Evolutionary conservation across 495 filamentous ascomycete genomes (phyloP), one percentile per base, ranked within the genome.

Genomic region (Neurospora sp.): DNA sequence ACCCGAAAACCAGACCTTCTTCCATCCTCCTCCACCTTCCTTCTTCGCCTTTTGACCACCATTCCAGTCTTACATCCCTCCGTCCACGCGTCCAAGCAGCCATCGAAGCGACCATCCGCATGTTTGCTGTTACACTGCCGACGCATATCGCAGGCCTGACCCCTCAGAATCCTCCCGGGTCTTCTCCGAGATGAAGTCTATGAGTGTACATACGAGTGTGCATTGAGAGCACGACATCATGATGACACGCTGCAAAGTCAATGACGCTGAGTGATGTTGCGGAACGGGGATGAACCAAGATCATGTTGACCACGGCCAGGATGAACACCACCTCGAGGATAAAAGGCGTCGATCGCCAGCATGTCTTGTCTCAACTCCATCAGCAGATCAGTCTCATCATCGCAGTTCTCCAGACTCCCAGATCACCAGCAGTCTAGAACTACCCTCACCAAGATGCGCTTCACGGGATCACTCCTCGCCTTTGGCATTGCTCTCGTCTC

Each of bases 381-480:
- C 53, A 65, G 53, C 14, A 65, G 14, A 35, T 35, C 27, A 65
- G 3, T 17, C 27, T 1, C 27, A 17, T 44, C 41, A 44, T 17
- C 53, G 35, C 53, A 35, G 53, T 35, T 71, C n/a, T 38, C 71
- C 37, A 48, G 27, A 37, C 68, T 37, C 59, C 22, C 9, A 45
- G 12, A 72, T 41, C 35, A 40, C 4, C 16, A 12, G 40, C 22
- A 61, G 48, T 31, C 53, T 31, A 42, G 14, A 69, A 70, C 8
- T 38, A 71, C 35, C 72, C 71, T 70, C 40, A n/a, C 35, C 71
- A 75, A 70, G 37, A 85, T 86, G 84, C 80, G 79, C 69, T 61
- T 80, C 74, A 73, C 53, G 6, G 75, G 69, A 53, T 37, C 69
- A 9, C 14, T 74, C 53, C 35, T 82, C 40, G 72, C 82, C 53